Base-by-base conservation (phyloP, 192 early-diverging fungal species). In the Coemansia sp. region DNA sequence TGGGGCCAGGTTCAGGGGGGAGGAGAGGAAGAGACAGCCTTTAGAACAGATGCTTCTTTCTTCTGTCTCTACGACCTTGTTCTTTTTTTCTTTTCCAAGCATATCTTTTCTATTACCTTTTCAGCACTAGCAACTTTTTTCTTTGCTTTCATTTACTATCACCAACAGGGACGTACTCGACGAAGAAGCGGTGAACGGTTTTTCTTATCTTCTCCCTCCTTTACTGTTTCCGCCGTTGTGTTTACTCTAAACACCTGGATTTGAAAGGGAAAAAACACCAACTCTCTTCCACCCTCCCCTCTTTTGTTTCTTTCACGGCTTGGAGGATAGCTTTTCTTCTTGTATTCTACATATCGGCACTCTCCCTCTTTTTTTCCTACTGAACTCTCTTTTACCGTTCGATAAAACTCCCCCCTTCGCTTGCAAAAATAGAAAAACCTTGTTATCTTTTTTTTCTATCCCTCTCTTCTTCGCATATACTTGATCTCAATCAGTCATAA, bases 381-480 rank as follows among this genome's bases (percentile, higher is more conserved):
- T 8, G 45, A 48, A 19, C 45, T 7, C 38, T 40, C 45, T 20
- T 48, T 17, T 48, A 48, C 17, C 17, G 13, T 20, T 48, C 15
- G 45, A 48, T 48, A 48, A 6, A 19, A 17, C 4, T 19, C n/a
- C 2, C 14, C 17, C 34, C 49, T 43, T 41, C 55, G 3, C 29
- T 29, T 29, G 29, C 29, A 29, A 29, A 29, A 29, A 29, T n/a
- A n/a, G n/a, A 40, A 7, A 40, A n/a, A 15, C 22, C 20, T 19
- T 29, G n/a, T 20, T 8, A 10, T 55, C n/a, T 63, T 36, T 35
- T 42, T 50, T 6, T 59, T 60, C n/a, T 49, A 55, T 41, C 11
- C 38, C 42, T 33, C 54, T 29, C 45, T 66, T 59, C 58, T 40
- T 67, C 7, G 13, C 25, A 29, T 32, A 25, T 9, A 35, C 66